phyloP scores from a whole-genome alignment of 768 basidiomycete species.

The Sarcodon sp. region DNA sequence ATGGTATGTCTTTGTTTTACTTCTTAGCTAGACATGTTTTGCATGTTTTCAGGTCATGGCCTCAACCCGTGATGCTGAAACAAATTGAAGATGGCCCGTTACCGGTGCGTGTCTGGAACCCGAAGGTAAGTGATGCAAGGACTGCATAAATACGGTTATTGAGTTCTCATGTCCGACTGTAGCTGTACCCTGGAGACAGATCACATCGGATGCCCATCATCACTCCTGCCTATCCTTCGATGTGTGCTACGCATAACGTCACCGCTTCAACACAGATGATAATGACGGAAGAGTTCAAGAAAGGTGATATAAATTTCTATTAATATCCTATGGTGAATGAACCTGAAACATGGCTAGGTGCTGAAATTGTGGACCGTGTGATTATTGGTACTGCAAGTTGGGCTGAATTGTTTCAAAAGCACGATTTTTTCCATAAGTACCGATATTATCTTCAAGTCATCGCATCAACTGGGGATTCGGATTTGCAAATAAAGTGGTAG shows the following conservation, averaged over 20 bases:
- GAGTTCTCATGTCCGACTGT: conserved; percentile 1
- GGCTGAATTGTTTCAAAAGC: conserved; percentile 90
- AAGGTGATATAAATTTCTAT: conserved; percentile 34
- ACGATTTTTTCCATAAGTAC: conserved; percentile 97
- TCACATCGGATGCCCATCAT: conserved; percentile 99
- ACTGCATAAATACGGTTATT: neutral
- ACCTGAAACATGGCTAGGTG: conserved; percentile 35
- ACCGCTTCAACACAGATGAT: conserved; percentile 92
- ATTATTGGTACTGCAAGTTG: conserved; percentile 74
- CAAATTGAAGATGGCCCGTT: conserved; percentile 93
- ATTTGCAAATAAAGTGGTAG: conserved; percentile 91
- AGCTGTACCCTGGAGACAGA: conserved; percentile 86
- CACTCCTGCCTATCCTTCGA: conserved; percentile 96
- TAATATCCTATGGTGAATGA: neutral
- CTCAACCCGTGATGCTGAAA: conserved; percentile 93
- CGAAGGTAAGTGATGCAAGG: conserved; percentile 42
- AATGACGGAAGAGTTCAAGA: conserved; percentile 91
- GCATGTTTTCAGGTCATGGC: conserved; percentile 72
- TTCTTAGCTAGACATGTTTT: conserved; percentile 3
- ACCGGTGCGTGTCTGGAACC: conserved; percentile 96
- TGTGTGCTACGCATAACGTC: conserved; percentile 99
- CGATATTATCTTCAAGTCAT: conserved; percentile 94
- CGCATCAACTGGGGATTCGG: conserved; percentile 73
- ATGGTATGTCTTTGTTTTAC: conserved; percentile 44
- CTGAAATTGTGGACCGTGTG: conserved; percentile 89